Conservation (phyloP, 208 protist species). For the Leishmania mexicana region DNA sequence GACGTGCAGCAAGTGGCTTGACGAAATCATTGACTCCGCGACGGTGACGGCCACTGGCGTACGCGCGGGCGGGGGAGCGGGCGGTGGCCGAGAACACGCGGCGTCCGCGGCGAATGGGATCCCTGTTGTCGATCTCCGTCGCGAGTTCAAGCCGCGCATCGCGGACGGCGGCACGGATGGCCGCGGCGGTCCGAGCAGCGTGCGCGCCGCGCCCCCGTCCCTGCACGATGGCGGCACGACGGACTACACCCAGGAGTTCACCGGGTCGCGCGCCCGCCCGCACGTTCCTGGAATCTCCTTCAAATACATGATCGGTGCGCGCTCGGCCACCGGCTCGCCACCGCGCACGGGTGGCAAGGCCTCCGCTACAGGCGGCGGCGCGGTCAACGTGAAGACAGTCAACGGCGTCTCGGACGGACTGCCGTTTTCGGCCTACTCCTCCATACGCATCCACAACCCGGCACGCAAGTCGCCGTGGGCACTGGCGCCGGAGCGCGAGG, state of each 20-base stretch:
- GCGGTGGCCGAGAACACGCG: conserved; percentile 9
- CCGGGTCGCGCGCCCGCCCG: conserved; percentile 36
- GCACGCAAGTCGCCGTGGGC: conserved; percentile 76
- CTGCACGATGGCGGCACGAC: conserved; percentile 2
- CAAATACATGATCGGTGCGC: conserved; percentile 40
- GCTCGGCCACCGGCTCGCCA: conserved; percentile 25
- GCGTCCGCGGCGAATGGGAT: conserved; percentile 20
- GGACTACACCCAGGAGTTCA: conserved; percentile 28
- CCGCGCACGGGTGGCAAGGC: conserved; percentile 9
- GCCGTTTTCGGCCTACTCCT: conserved; percentile 60
- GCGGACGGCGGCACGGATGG: neutral
- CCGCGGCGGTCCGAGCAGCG: neutral
- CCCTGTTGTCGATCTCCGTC: conserved; percentile 63
- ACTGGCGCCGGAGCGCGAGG: conserved; percentile 47
- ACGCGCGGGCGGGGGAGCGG: neutral
- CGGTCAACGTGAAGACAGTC: conserved; percentile 10
- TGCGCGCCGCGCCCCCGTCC: conserved; percentile 3
- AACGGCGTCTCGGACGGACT: conserved; percentile 35
- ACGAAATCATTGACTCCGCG: conserved; percentile 37
- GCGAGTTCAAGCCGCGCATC: conserved; percentile 45
- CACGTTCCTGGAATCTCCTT: conserved; percentile 43
- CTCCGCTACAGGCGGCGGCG: neutral
- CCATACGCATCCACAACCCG: conserved; percentile 57
- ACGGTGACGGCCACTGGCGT: conserved; percentile 27
- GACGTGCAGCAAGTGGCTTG: conserved; percentile 29